phyloP scores from a whole-genome alignment of 768 basidiomycete species.

The Trichaptum fuscoviolaceum region DNA sequence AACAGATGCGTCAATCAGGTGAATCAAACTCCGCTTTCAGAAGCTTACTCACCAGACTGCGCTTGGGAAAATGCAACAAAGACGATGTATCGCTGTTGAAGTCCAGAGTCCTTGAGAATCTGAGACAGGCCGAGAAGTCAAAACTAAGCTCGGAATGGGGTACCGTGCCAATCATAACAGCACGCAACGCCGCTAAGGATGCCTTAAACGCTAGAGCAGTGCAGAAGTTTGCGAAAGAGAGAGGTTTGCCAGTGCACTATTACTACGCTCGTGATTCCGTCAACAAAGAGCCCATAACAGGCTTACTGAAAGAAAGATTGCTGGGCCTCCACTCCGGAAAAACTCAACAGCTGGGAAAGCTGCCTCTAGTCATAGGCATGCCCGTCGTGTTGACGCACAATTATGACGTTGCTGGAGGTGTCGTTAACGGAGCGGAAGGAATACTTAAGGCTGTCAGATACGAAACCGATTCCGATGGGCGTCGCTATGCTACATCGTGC shows the following conservation, averaged over 20 bases:
- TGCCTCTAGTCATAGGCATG: constrained; percentile 36
- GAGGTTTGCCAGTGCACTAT: constrained; percentile 18
- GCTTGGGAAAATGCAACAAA: constrained; percentile 21
- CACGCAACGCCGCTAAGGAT: constrained; percentile 32
- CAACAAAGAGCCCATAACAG: constrained; percentile 13
- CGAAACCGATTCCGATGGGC: constrained; percentile 13
- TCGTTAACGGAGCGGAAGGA: constrained; percentile 30
- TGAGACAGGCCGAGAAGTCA: background rate
- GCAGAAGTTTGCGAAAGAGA: constrained; percentile 20
- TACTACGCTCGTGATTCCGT: constrained; percentile 25
- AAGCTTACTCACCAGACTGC: constrained; percentile 17
- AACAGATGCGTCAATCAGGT: constrained; percentile 25
- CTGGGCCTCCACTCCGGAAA: constrained; percentile 18
- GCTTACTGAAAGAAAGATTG: constrained; percentile 11
- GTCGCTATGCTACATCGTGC: constrained; percentile 18
- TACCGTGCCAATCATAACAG: constrained; percentile 30
- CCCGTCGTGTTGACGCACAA: constrained; percentile 33
- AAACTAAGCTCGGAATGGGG: constrained; percentile 18
- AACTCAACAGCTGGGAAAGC: constrained; percentile 24
- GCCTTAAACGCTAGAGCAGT: constrained; percentile 27
- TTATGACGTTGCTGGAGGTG: constrained; percentile 30
- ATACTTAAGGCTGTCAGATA: constrained; percentile 22
- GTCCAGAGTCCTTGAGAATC: constrained; percentile 12
- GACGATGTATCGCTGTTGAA: constrained; percentile 22
- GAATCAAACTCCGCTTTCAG: constrained; percentile 19